Evolutionary conservation across 2,329 filamentous ascomycete genomes (phyloP).

Genomic region (Colletotrichum scovillei): DNA sequence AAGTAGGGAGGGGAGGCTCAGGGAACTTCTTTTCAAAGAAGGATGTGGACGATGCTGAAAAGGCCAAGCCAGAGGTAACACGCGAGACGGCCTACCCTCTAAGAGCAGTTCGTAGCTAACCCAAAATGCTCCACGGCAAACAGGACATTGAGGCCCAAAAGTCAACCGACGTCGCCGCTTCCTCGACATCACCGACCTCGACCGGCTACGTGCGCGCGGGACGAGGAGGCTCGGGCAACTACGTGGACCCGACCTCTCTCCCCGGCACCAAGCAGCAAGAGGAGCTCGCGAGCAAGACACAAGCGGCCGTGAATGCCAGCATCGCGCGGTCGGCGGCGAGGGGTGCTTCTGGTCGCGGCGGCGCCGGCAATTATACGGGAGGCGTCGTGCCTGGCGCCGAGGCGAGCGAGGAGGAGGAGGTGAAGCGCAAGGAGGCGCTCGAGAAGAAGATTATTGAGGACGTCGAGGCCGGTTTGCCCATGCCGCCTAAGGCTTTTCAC

Average conservation of each 20-base stretch:
- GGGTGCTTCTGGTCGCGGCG: conserved; percentile 60
- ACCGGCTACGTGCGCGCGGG: conserved; percentile 56
- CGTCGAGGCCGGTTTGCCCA: conserved; percentile 59
- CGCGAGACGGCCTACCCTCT: not conserved
- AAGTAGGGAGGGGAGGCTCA: conserved; percentile 71
- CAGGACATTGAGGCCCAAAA: conserved; percentile 49
- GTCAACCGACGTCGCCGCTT: conserved; percentile 28
- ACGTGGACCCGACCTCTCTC: conserved; percentile 52
- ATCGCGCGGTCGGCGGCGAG: conserved; percentile 36
- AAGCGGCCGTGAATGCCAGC: conserved; percentile 47
- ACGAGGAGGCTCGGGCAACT: conserved; percentile 73
- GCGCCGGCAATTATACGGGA: conserved; percentile 65
- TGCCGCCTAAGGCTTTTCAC: conserved; percentile 58
- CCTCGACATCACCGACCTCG: conserved; percentile 37
- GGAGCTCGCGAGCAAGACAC: conserved; percentile 47
- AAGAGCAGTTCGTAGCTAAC: not conserved
- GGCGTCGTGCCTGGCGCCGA: conserved; percentile 39
- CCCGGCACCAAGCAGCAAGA: conserved; percentile 47
- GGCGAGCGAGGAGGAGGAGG: conserved; percentile 41
- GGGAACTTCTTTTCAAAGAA: conserved; percentile 70
- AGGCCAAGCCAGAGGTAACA: conserved; percentile 39
- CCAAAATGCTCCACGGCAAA: not conserved
- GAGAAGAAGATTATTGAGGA: conserved; percentile 56
- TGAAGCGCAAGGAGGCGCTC: conserved; percentile 50
- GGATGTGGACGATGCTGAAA: conserved; percentile 59